These are phyloP conservation scores for Phialophora chinensis DNA, from an alignment of 2,329 filamentous ascomycete species.

Conservation along the genomic window DNA sequence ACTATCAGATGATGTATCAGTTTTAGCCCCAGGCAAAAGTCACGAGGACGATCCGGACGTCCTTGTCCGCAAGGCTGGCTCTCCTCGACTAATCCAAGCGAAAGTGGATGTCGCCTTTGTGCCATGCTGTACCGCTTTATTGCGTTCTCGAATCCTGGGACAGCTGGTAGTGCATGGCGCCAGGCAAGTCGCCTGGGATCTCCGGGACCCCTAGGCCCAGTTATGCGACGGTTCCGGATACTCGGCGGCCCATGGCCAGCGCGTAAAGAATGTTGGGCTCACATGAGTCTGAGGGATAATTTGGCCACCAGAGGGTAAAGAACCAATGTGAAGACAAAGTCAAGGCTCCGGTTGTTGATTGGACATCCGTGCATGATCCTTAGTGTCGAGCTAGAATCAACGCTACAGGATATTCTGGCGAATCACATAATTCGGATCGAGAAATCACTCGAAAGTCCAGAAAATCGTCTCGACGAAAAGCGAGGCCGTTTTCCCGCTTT, in stretches of 20 bases:
- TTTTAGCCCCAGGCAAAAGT: conserved; percentile 13
- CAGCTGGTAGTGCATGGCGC: conserved; percentile 9
- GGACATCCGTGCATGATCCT: conserved; percentile 11
- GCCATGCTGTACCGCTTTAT: neutral
- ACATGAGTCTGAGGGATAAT: conserved; percentile 14
- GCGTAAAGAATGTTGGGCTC: conserved; percentile 4
- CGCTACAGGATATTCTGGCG: conserved; percentile 14
- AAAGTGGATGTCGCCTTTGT: conserved; percentile 1
- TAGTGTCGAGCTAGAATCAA: conserved; percentile 9
- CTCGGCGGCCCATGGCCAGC: conserved; percentile 1
- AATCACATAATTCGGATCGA: conserved; percentile 26
- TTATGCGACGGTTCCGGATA: conserved; percentile 7
- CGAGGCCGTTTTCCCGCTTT: neutral
- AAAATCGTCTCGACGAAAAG: conserved; percentile 9
- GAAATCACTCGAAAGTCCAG: conserved; percentile 11
- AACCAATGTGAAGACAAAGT: conserved; percentile 25
- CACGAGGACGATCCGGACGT: conserved; percentile 10
- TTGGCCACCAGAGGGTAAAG: conserved; percentile 11
- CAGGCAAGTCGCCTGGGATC: conserved; percentile 9
- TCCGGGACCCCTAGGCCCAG: neutral
- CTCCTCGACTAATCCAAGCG: neutral
- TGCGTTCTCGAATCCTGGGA: conserved; percentile 15
- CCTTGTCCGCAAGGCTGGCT: neutral
- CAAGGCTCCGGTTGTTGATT: conserved; percentile 17
- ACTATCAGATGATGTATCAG: conserved; percentile 19